phyloP scores from a whole-genome alignment of 176 grass and related monocot genomes.

The Triticum monococcum region DNA sequence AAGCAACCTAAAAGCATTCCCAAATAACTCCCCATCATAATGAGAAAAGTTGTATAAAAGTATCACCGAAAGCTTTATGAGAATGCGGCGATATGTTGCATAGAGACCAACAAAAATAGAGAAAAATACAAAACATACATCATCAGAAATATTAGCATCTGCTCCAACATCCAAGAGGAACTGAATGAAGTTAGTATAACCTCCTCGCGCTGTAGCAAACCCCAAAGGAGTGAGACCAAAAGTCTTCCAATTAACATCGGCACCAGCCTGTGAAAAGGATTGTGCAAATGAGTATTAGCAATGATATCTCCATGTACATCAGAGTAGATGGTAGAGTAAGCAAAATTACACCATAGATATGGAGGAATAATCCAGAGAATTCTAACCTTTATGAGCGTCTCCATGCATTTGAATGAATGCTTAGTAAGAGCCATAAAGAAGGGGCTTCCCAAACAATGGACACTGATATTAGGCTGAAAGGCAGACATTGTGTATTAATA shows the following conservation, averaged over 20 bases:
- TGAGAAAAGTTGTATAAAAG: neutral
- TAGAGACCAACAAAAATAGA: constrained; percentile 16
- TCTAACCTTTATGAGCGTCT: constrained; percentile 39
- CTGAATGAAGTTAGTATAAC: constrained; percentile 26
- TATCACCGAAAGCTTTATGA: neutral
- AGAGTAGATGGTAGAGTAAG: neutral
- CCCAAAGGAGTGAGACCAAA: neutral
- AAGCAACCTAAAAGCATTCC: constrained; percentile 1
- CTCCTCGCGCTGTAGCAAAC: constrained; percentile 17
- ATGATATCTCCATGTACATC: neutral
- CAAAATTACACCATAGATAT: neutral
- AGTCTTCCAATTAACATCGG: constrained; percentile 27
- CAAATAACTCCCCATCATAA: neutral
- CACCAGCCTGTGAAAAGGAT: constrained; percentile 43
- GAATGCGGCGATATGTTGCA: neutral
- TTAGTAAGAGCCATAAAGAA: constrained; percentile 3
- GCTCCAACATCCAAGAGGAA: constrained; percentile 42
- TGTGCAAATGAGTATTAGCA: neutral
- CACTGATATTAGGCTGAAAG: constrained; percentile 35
- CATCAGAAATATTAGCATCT: constrained; percentile 40
- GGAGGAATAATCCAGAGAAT: neutral
- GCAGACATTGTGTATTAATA: neutral
- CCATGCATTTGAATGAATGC: constrained; percentile 41
- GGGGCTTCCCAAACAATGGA: neutral
- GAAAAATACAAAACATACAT: constrained; percentile 26